These are phyloP conservation scores for Ascoidea asiatica DNA, from an alignment of 805 yeast species.

Conservation along the genomic window DNA sequence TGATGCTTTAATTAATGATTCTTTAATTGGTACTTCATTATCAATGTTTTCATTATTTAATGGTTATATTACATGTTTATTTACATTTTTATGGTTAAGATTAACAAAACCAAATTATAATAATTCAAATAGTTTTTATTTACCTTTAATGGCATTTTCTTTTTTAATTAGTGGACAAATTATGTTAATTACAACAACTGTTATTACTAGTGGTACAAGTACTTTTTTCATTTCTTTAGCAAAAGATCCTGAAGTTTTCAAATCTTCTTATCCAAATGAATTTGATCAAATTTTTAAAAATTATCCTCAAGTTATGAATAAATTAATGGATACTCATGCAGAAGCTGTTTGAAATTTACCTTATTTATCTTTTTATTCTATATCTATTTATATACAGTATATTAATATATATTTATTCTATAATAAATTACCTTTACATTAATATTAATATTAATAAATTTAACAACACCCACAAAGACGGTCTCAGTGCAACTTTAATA, in stretches of 20 bases:
- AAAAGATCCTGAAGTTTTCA: slow-evolving; percentile 74
- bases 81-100: slow-evolving; percentile 52
- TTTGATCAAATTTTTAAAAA: slow-evolving; percentile 51
- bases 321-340: no score
- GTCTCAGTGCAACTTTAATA: no score
- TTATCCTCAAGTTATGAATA: slow-evolving; percentile 63
- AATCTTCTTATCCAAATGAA: slow-evolving; percentile 53
- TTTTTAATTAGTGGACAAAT: slow-evolving; percentile 67
- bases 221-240: slow-evolving; percentile 78
- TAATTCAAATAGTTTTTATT: slow-evolving; percentile 42
- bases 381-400: no score
- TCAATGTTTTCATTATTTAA: slow-evolving; percentile 65
- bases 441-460: no score
- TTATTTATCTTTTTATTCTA: no score
- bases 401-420: no score
- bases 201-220: slow-evolving; percentile 69
- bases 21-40: slow-evolving; percentile 65
- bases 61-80: slow-evolving; percentile 49
- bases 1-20: slow-evolving; percentile 76
- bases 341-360: no score
- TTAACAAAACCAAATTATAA: slow-evolving; percentile 60
- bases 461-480: no score
- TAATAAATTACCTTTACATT: no score
- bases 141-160: slow-evolving; percentile 63
- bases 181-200: slow-evolving; percentile 55